Base-by-base conservation (phyloP, 805 yeast genomes). In the Cyberlindnera mississippiensis region DNA sequence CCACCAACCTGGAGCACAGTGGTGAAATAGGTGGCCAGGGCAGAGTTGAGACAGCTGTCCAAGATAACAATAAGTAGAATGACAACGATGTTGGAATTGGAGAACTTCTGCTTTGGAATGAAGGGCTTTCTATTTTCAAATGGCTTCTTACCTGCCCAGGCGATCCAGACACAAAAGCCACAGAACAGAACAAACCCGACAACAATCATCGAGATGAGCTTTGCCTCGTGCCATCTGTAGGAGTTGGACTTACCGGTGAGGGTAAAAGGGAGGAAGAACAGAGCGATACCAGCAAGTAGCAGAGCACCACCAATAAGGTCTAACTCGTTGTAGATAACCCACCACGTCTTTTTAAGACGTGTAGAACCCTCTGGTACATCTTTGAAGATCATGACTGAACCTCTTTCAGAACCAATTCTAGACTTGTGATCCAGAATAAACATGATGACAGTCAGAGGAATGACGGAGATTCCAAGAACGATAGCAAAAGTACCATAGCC, bases 401-500 rank as follows among this genome's bases (percentile, higher is more conserved):
- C n/a, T n/a, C n/a, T n/a, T n/a, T n/a, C n/a, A n/a, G n/a, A n/a
- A n/a, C n/a, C n/a, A n/a, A n/a, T n/a, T n/a, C n/a, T n/a, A 16
- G 7, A 45, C 43, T 11, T 37, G 20, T 27, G 38, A 42, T 43
- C 48, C 44, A 15, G 30, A 22, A 22, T 50, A 13, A 47, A 41
- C 62, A 59, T 57, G 16, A 47, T 17, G 2, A 33, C 16, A 13
- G 56, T 46, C 20, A 57, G 43, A 13, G 56, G 55, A 26, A 49
- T 33, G 16, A 42, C 47, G 12, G 52, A 41, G 13, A 42, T 49
- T 26, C 49, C 52, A 35, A 50, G 40, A 28, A 72, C 63, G 31
- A 72, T 62, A 8, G 72, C 67, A 59, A 69, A 73, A 30, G 70
- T 55, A 31, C 74, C 74, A 50, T 64, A 70, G 12, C 72, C 78